Percentiles rank a stretch among this genome's conserved stretches.
These are phyloP conservation scores for Hirschioporus abietinus DNA, from an alignment of 768 basidiomycete genomes.

Conservation along the genomic window DNA sequence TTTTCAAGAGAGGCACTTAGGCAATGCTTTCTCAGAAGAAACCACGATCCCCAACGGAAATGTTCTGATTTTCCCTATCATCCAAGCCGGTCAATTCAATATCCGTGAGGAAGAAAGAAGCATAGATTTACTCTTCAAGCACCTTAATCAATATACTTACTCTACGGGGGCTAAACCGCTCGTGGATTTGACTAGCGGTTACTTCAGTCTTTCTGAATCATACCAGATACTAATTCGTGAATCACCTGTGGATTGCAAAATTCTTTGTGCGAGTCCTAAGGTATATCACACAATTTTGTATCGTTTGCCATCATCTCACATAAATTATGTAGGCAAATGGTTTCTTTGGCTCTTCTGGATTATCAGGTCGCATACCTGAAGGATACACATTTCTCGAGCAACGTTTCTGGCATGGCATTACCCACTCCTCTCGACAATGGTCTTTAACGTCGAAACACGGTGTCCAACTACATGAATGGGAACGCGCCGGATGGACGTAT, in stretches of 20 bases:
- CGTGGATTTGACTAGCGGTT: constrained; percentile 88
- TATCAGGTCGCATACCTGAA: constrained; percentile 93
- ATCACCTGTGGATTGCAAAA: constrained; percentile 53
- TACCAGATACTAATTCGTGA: constrained; percentile 68
- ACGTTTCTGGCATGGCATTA: constrained; percentile 47
- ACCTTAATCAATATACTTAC: constrained; percentile 25
- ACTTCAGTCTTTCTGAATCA: constrained; percentile 79
- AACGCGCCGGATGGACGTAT: constrained; percentile 89
- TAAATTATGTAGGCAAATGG: constrained; percentile 74
- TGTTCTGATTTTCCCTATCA: constrained; percentile 70
- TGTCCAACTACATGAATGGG: constrained; percentile 84
- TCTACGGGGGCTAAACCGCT: constrained; percentile 30
- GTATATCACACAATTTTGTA: constrained; percentile 48
- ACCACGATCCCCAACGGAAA: constrained; percentile 26
- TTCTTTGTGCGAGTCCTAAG: constrained; percentile 84
- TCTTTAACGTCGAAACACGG: constrained; percentile 27
- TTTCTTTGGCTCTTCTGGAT: constrained; percentile 82
- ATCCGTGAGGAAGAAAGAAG: constrained; percentile 79
- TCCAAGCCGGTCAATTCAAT: constrained; percentile 86
- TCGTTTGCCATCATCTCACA: constrained; percentile 7
- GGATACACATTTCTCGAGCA: constrained; percentile 88
- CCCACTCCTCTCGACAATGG: constrained; percentile 14
- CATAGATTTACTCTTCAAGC: constrained; percentile 53
- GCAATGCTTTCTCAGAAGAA: background rate
- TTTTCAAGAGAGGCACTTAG: constrained; percentile 49